Percentiles rank a stretch among this genome's conserved stretches.
These are phyloP conservation scores for Xylariales sp. DNA, from an alignment of 2,329 filamentous ascomycete species.

Conservation along the genomic window DNA sequence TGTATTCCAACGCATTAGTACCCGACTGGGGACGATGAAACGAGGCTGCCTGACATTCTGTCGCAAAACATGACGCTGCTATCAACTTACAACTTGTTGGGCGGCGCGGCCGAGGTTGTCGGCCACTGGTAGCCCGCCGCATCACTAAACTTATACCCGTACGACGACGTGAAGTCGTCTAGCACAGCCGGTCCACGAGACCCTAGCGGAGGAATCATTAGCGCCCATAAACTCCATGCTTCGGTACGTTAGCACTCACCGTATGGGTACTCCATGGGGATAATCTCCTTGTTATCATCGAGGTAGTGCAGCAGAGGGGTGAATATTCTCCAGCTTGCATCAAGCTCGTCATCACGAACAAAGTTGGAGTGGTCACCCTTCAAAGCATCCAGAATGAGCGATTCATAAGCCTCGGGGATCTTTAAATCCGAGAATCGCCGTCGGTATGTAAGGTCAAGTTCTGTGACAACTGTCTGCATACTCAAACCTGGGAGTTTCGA, in stretches of 20 bases:
- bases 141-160: slow-evolving; percentile 99
- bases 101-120: slow-evolving; percentile 73
- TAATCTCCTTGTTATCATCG: slow-evolving; percentile 99
- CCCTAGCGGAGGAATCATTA: slow-evolving; percentile 64
- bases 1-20: slow-evolving; percentile 40
- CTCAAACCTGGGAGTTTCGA: slow-evolving; percentile 97
- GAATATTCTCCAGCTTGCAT: slow-evolving; percentile 98
- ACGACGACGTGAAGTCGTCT: slow-evolving; percentile 97
- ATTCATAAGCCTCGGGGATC: slow-evolving; percentile 99
- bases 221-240: background rate
- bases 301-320: slow-evolving; percentile 97
- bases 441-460: slow-evolving; percentile 97
- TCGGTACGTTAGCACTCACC: slow-evolving; percentile 68
- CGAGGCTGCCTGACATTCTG: slow-evolving; percentile 45
- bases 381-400: slow-evolving; percentile 93
- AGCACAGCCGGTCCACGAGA: slow-evolving; percentile 96
- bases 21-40: slow-evolving; percentile 28
- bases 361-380: slow-evolving; percentile 99
- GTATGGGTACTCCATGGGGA: slow-evolving; percentile 99
- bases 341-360: slow-evolving; percentile 94
- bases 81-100: slow-evolving; percentile 82
- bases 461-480: slow-evolving; percentile 99
- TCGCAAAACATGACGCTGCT: slow-evolving; percentile 40
- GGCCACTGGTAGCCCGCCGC: slow-evolving; percentile 97
- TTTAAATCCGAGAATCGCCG: slow-evolving; percentile 98